Conservation (phyloP, 2,329 filamentous ascomycete species). For the Cladobotryum protrusum region DNA sequence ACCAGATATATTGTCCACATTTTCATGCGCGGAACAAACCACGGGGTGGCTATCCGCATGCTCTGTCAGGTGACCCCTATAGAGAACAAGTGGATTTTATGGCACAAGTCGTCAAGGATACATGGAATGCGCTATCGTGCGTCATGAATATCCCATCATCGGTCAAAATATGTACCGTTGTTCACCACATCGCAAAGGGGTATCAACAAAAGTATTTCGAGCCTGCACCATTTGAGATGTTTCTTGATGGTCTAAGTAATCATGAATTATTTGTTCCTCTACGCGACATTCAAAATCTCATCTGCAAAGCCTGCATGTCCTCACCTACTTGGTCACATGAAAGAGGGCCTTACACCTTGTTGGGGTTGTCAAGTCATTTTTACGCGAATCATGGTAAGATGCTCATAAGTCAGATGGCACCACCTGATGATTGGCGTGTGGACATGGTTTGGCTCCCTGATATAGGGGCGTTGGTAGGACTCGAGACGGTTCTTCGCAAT, state of each 20-base stretch:
- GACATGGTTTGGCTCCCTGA: constrained; percentile 42
- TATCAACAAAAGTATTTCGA: constrained; percentile 54
- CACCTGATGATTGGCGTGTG: constrained; percentile 35
- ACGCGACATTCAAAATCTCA: constrained; percentile 43
- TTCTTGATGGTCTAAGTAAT: constrained; percentile 52
- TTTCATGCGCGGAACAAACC: background rate
- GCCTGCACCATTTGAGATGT: constrained; percentile 50
- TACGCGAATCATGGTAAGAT: constrained; percentile 35
- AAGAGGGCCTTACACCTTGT: constrained; percentile 45
- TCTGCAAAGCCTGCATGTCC: constrained; percentile 49
- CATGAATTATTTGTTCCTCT: constrained; percentile 52
- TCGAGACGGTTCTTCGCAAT: constrained; percentile 23
- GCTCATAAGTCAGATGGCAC: constrained; percentile 12
- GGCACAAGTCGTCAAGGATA: constrained; percentile 47
- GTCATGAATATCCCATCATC: constrained; percentile 56
- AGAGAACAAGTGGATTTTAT: constrained; percentile 46
- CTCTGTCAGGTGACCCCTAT: constrained; percentile 23
- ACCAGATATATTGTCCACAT: background rate
- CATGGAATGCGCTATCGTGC: constrained; percentile 56
- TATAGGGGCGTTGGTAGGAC: constrained; percentile 22
- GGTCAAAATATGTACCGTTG: constrained; percentile 56
- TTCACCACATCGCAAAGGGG: constrained; percentile 55
- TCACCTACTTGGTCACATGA: constrained; percentile 24
- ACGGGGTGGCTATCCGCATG: background rate
- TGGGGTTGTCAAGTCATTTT: constrained; percentile 55